These are phyloP conservation scores for Trichoderma sp. DNA, from an alignment of 2,329 filamentous ascomycete species.

Conservation along the genomic window DNA sequence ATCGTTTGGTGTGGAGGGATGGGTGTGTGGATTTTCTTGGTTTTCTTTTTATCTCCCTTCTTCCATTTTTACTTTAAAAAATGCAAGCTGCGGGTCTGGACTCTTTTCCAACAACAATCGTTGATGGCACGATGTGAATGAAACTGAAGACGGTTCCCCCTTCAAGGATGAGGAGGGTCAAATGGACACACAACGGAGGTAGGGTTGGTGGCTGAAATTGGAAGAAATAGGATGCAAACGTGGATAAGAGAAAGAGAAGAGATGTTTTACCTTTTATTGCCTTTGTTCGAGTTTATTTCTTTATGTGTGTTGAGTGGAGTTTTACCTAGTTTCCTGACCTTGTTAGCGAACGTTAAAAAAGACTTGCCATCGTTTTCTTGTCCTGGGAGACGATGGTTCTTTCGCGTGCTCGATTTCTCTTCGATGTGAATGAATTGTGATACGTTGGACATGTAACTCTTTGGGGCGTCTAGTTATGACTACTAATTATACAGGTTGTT, in stretches of 20 bases:
- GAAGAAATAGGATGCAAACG: not conserved
- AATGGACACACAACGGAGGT: not conserved
- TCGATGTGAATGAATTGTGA: not conserved
- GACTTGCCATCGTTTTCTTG: conserved; percentile 1
- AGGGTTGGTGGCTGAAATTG: not conserved
- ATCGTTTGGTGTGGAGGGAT: not conserved
- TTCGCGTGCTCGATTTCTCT: not conserved
- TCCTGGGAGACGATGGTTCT: not conserved
- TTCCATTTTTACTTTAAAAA: not conserved
- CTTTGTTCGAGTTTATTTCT: not conserved
- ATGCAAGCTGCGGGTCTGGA: not conserved
- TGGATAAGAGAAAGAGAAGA: conserved; percentile 14
- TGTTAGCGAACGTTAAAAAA: conserved; percentile 1
- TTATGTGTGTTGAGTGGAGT: not conserved
- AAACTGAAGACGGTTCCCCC: not conserved
- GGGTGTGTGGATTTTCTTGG: not conserved
- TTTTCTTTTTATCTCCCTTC: not conserved
- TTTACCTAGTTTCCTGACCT: not conserved
- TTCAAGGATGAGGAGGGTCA: not conserved
- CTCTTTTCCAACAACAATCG: not conserved
- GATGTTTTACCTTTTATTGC: not conserved
- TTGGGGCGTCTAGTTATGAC: not conserved
- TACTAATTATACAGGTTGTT: not conserved
- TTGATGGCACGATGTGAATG: not conserved
- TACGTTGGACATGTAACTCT: not conserved